Evolutionary conservation across 108 stramenopile species (phyloP), one percentile per base, ranked within the genome.

Genomic region (Discostella stelligeroides): DNA sequence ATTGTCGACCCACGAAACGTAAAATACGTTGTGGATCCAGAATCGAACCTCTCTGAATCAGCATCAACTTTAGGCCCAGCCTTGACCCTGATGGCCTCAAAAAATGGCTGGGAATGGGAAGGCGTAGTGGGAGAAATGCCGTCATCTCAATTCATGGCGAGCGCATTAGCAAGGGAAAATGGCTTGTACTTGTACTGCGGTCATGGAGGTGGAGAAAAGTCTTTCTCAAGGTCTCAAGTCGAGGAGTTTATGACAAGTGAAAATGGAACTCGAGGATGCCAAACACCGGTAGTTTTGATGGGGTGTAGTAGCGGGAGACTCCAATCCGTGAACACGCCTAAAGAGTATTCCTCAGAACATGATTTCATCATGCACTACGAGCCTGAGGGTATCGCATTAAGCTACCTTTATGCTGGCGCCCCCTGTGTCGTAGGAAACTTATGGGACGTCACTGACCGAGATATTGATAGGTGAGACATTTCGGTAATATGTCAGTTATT

Each of bases 391-490:
- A 90, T 95, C 63, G 95, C 87, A n/a, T 61, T 95, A 25, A 84
- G 91, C 14, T 97, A 99, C 76, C 81, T 99, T 20, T 70, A 66
- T 38, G 92, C 91, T 18, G 97, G 98, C 4, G 82, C 94, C 42
- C 96, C 96, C 0, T 96, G 96, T 60, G 97, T 99, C 0, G 95
- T 98, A 18, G 97, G 94, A 15, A 99, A 99, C 79, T 73, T 99
- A 17, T 99, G 98, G 98, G 98, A 99, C 76, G 98, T 99, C 14
- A 98, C 97, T 27, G 98, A 99, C 71, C 80, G 87, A 61, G 98
- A 99, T 68, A 98, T 99, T 82, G 98, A 99, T 72, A 83, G 96
- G 84, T 78, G 48, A 42, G 75, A 66, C 14, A n/a, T 64, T 7
- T 67, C 54, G 13, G 50, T 85, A 62, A 21, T 81, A 53, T 23